Evolutionary conservation across 805 yeast genomes (phyloP).

Genomic region (Metschnikowia amazonensis): DNA sequence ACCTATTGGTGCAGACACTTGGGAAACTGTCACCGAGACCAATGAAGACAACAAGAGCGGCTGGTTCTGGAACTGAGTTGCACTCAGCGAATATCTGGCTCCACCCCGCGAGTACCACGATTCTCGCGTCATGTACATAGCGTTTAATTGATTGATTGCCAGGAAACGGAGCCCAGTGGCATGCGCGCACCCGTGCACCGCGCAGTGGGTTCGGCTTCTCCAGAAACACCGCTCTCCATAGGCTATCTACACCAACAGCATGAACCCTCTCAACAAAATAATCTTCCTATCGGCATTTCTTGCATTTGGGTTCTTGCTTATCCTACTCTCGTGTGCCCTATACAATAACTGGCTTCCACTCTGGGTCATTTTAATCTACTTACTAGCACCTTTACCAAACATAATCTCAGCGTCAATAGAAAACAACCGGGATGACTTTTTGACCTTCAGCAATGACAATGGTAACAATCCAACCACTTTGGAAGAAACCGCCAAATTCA

Average conservation of each 20-base stretch:
- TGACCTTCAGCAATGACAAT: conserved; percentile 41
- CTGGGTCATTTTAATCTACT: conserved; percentile 41
- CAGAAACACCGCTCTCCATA: conserved; percentile 1
- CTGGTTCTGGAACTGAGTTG: conserved; percentile 24
- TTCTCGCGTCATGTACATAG: neutral
- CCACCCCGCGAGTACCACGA: neutral
- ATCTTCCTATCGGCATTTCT: conserved; percentile 44
- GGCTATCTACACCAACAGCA: conserved; percentile 11
- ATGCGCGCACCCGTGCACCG: conserved; percentile 4
- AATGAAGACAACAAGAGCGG: conserved; percentile 18
- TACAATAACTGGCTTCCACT: conserved; percentile 36
- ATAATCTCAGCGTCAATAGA: conserved; percentile 37
- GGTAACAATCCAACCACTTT: conserved; percentile 35
- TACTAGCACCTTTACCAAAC: conserved; percentile 44
- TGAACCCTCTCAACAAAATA: conserved; percentile 46
- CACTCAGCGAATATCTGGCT: neutral
- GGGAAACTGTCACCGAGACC: conserved; percentile 31
- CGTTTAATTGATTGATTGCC: neutral
- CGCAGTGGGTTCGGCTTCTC: neutral
- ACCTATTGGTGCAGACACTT: conserved; percentile 32
- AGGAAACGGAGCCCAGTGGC: neutral
- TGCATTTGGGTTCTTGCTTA: conserved; percentile 43
- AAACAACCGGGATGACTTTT: conserved; percentile 38
- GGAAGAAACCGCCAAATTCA: conserved; percentile 36
- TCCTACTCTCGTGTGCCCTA: conserved; percentile 43